Percentiles rank a stretch among this genome's conserved stretches.
Conservation (phyloP, 1,139 yeast species). For the Yamadazyma songkhlaensis region DNA sequence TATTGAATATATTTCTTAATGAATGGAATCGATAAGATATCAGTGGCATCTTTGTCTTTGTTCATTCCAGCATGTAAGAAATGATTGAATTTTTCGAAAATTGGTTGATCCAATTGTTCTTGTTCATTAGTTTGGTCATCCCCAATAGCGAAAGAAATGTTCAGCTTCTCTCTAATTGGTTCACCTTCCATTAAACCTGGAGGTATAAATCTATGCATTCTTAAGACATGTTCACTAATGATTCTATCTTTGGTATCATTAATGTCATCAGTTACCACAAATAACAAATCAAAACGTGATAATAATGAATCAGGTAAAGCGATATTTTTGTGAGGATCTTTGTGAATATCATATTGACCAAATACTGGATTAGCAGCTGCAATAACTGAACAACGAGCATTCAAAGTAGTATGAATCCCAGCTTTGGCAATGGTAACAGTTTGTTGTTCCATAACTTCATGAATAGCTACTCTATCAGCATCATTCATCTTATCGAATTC, state of each 20-base stretch:
- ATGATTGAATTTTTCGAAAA: constrained; percentile 82
- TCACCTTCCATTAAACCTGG: constrained; percentile 92
- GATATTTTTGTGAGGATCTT: constrained; percentile 94
- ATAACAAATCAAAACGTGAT: constrained; percentile 93
- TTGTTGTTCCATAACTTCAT: constrained; percentile 99
- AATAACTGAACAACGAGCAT: constrained; percentile 94
- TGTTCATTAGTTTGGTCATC: constrained; percentile 51
- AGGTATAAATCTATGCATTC: constrained; percentile 89
- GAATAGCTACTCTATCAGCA: constrained; percentile 95
- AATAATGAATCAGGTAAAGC: constrained; percentile 95
- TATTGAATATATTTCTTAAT: constrained; percentile 90
- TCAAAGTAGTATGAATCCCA: constrained; percentile 93
- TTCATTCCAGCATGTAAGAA: constrained; percentile 77
- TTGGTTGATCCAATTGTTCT: constrained; percentile 54
- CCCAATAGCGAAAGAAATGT: constrained; percentile 78
- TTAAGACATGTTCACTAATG: constrained; percentile 90
- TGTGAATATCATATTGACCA: constrained; percentile 95
- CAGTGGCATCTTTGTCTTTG: constrained; percentile 47
- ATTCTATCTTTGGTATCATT: constrained; percentile 80
- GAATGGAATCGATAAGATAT: constrained; percentile 77
- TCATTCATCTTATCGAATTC: constrained; percentile 99
- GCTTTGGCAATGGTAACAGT: constrained; percentile 98
- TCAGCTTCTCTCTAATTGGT: constrained; percentile 78
- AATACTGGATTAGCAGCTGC: constrained; percentile 99
- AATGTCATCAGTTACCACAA: constrained; percentile 95